Evolutionary conservation across 208 protist species (phyloP), one percentile per base, ranked within the genome.

Genomic region (Trypanosomatidae sp.): DNA sequence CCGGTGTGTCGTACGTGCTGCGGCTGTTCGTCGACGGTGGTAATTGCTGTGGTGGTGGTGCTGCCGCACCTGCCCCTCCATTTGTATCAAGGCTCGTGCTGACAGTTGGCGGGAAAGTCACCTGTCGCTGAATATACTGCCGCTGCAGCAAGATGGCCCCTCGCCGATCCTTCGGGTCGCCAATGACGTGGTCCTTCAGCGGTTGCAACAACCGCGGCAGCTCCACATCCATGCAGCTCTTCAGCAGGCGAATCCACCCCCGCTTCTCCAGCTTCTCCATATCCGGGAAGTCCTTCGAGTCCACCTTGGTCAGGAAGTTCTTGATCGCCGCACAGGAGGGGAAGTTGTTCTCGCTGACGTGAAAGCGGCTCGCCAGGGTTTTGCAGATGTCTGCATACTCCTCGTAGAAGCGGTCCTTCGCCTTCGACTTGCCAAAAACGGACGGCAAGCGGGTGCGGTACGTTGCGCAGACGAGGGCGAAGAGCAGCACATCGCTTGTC

Each of bases 381-480:
- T 90, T 82, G 53, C 79, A 74, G 44, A 84, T 84, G 60, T 83
- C 68, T n/a, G 70, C 68, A 66, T 89, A 87, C 49, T 92, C 73
- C 1, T 64, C 69, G 70, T 87, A 87, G 64, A 91, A 92, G 60
- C 90, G 71, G 0, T 81, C 75, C 43, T 83, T 84, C 6, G 91
- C 91, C 71, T 95, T 95, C 10, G 72, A 79, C 52, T 97, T 97
- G 28, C 96, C 95, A 71, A 98, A 95, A 5, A 98, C 66, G 9
- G 71, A 53, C 9, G 93, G 92, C 84, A 97, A 82, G 28, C 83
- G 65, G 3, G 78, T 81, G 39, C 74, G 66, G 71, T 86, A 91
- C 10, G 79, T 82, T 25, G 82, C 80, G 53, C 92, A 90, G 53
- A 98, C 73, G 6, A 96, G 73, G 12, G 92, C 93, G 71, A 98